Evolutionary conservation across 2,329 filamentous ascomycete species (phyloP).

Genomic region (Capronia americana): DNA sequence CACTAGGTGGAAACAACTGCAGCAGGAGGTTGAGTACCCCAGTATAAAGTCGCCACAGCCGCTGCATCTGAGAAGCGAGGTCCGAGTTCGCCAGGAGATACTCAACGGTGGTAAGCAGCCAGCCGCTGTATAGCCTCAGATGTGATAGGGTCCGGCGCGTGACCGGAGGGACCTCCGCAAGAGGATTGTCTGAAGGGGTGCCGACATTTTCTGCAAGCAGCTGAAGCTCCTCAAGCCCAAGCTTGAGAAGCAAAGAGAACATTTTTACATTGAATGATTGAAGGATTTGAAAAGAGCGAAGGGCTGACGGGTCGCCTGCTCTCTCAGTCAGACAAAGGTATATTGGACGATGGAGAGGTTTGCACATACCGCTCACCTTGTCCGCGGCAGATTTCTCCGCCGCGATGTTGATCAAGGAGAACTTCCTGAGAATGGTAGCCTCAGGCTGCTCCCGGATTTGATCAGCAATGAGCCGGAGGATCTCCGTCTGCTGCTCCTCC

Average conservation of each 20-base stretch:
- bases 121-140: slow-evolving; percentile 71
- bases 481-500: slow-evolving; percentile 82
- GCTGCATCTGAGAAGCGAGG: slow-evolving; percentile 63
- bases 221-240: slow-evolving; percentile 31
- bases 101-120: slow-evolving; percentile 62
- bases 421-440: slow-evolving; percentile 72
- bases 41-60: slow-evolving; percentile 72
- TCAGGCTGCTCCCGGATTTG: slow-evolving; percentile 73
- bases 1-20: slow-evolving; percentile 63
- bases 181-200: slow-evolving; percentile 37
- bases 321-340: not conserved
- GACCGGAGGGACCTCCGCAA: slow-evolving; percentile 59
- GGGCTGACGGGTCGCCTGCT: slow-evolving; percentile 69
- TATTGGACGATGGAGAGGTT: not conserved
- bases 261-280: slow-evolving; percentile 70
- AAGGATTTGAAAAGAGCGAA: slow-evolving; percentile 72
- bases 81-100: slow-evolving; percentile 54
- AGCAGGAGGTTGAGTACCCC: slow-evolving; percentile 65
- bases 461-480: slow-evolving; percentile 76
- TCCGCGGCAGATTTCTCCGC: slow-evolving; percentile 57
- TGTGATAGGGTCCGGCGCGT: slow-evolving; percentile 68
- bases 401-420: slow-evolving; percentile 84
- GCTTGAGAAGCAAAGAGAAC: slow-evolving; percentile 39
- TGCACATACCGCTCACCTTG: slow-evolving; percentile 27
- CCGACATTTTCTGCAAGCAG: slow-evolving; percentile 42